A percentile compares a stretch with the other conserved stretches of the same genome.
Conservation (phyloP, 2,329 filamentous ascomycete genomes). For the Fusarium pseudograminearum region DNA sequence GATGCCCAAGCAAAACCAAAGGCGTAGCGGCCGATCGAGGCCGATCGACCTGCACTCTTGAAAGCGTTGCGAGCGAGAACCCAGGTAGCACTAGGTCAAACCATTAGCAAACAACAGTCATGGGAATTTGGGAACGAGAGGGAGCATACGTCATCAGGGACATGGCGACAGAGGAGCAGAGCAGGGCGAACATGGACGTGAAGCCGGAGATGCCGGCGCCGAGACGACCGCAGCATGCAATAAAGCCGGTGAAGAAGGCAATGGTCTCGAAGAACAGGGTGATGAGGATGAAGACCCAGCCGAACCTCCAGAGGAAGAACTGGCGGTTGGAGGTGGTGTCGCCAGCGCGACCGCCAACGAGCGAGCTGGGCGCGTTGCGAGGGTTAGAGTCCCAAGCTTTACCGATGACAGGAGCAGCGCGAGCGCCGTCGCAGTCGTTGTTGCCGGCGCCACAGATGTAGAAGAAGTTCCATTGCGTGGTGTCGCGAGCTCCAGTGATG, state of each 20-base stretch:
- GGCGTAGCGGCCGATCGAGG: conserved; percentile 73
- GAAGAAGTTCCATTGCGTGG: conserved; percentile 92
- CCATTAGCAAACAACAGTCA: conserved; percentile 20
- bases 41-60: conserved; percentile 63
- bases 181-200: conserved; percentile 69
- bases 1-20: conserved; percentile 84
- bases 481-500: conserved; percentile 74
- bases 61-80: conserved; percentile 78
- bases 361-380: conserved; percentile 56
- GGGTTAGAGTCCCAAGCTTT: conserved; percentile 72
- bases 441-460: conserved; percentile 78
- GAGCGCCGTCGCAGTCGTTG: conserved; percentile 71
- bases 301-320: conserved; percentile 90
- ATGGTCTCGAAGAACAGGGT: conserved; percentile 80
- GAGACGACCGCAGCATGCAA: conserved; percentile 78
- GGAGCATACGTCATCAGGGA: conserved; percentile 78
- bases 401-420: conserved; percentile 76
- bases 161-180: conserved; percentile 76
- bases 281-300: conserved; percentile 91
- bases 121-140: neutral
- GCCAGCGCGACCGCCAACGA: conserved; percentile 65
- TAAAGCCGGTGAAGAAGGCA: conserved; percentile 74
- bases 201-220: conserved; percentile 75
- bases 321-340: conserved; percentile 70
- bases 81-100: conserved; percentile 63